Evolutionary conservation across 768 basidiomycete genomes (phyloP).

Genomic region (Leucocoprinus leucothites): DNA sequence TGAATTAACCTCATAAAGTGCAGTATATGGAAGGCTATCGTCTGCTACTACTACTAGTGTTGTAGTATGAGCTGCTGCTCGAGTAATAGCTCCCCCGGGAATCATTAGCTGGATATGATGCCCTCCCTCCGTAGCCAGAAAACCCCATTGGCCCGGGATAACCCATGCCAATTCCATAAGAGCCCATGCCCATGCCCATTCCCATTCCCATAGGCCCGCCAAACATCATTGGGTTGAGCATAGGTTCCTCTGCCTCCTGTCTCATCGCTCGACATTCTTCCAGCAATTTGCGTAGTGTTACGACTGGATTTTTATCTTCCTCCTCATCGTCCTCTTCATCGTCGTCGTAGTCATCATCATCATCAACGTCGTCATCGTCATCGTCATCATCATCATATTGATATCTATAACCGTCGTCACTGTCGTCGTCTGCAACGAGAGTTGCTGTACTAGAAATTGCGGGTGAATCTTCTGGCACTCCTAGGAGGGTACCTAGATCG

Average conservation of each 20-base stretch:
- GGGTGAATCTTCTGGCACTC: slow-evolving; percentile 10
- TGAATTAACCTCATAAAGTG: background rate
- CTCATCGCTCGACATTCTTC: slow-evolving; percentile 56
- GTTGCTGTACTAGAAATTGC: slow-evolving; percentile 9
- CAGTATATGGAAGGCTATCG: background rate
- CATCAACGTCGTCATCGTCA: slow-evolving; percentile 23
- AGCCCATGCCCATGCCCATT: slow-evolving; percentile 11
- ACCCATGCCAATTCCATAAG: background rate
- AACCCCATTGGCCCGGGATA: background rate
- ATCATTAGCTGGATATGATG: background rate
- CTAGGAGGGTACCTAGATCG: slow-evolving; percentile 8
- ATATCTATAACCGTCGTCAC: slow-evolving; percentile 22
- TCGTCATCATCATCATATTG: slow-evolving; percentile 16
- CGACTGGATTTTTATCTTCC: slow-evolving; percentile 25
- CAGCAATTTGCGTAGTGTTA: slow-evolving; percentile 47
- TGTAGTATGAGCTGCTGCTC: background rate
- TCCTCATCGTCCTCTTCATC: slow-evolving; percentile 23
- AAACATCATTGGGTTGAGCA: slow-evolving; percentile 21
- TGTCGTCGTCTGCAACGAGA: slow-evolving; percentile 23
- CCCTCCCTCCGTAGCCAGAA: background rate
- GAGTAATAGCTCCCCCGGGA: slow-evolving; percentile 1
- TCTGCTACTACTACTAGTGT: background rate
- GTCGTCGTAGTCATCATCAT: slow-evolving; percentile 21
- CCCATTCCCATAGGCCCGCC: slow-evolving; percentile 11
- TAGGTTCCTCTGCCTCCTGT: slow-evolving; percentile 36